These are phyloP conservation scores for Avicennia marina DNA, from an alignment of 257 asterid genomes.

Conservation along the genomic window DNA sequence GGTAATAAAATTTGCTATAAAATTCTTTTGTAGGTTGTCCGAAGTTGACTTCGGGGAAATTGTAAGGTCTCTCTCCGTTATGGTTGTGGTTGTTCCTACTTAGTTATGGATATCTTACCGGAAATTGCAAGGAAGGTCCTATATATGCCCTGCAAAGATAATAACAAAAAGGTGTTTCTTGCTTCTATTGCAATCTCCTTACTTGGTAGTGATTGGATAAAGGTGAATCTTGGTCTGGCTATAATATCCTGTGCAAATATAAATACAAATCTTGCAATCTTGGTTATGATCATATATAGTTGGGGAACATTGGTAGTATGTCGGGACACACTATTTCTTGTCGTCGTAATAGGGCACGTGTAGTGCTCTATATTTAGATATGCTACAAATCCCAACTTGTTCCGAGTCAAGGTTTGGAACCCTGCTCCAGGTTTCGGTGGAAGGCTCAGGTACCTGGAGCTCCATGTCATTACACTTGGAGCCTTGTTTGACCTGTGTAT, in stretches of 20 bases:
- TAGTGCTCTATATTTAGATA: conserved; percentile 77
- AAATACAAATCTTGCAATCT: no score
- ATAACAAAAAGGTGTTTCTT: background rate
- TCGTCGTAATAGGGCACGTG: conserved; percentile 80
- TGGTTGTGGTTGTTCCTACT: background rate
- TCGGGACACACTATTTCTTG: conserved; percentile 71
- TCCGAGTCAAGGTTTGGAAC: conserved; percentile 78
- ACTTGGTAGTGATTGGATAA: background rate
- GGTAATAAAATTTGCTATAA: background rate
- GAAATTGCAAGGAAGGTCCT: background rate
- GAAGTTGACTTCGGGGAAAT: conserved; percentile 16
- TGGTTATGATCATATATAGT: no score
- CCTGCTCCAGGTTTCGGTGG: conserved; percentile 81
- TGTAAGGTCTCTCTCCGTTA: background rate
- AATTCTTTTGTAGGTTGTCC: conserved; percentile 11
- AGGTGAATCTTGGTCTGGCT: background rate
- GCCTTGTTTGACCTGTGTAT: conserved; percentile 76
- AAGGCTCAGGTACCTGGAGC: conserved; percentile 76
- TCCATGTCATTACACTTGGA: conserved; percentile 74
- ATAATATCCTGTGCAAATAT: background rate
- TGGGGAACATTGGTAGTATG: conserved; percentile 74
- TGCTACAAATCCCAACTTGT: conserved; percentile 60
- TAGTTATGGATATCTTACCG: background rate
- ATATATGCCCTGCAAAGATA: background rate
- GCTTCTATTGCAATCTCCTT: background rate